A percentile compares a stretch with the other conserved stretches of the same genome.
Evolutionary conservation across 192 early-diverging fungal genomes (phyloP).

Genomic region (Coemansia sp.): DNA sequence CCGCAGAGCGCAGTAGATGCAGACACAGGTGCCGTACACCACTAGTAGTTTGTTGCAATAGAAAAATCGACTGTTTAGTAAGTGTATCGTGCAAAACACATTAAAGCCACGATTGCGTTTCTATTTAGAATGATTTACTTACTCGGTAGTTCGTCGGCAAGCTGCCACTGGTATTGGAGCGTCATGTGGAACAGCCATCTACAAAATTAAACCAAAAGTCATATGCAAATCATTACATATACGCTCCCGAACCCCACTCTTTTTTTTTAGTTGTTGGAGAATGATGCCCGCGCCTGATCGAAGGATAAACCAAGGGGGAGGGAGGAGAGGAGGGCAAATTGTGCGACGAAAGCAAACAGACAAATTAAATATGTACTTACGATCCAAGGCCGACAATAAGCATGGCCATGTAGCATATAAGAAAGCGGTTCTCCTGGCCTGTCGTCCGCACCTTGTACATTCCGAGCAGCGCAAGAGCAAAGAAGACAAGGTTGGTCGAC

Average conservation of each 20-base stretch:
- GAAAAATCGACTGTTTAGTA: not conserved
- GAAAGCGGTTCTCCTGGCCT: slow-evolving; percentile 56
- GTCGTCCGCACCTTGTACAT: slow-evolving; percentile 56
- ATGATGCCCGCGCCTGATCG: not conserved
- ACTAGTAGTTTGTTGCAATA: slow-evolving; percentile 24
- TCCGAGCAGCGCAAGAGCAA: slow-evolving; percentile 61
- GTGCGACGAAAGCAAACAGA: not conserved
- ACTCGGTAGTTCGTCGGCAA: slow-evolving; percentile 79
- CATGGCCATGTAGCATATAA: slow-evolving; percentile 60
- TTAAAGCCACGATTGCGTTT: not conserved
- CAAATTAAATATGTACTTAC: slow-evolving; percentile 35
- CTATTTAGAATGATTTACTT: slow-evolving; percentile 16
- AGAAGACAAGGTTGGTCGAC: slow-evolving; percentile 65
- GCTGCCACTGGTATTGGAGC: slow-evolving; percentile 67
- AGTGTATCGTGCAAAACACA: not conserved
- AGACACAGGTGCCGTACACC: slow-evolving; percentile 62
- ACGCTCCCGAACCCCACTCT: not conserved
- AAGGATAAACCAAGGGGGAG: slow-evolving; percentile 4
- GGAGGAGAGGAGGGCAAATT: not conserved
- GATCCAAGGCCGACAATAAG: slow-evolving; percentile 69
- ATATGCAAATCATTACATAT: not conserved
- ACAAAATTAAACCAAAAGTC: slow-evolving; percentile 13
- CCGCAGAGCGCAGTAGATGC: slow-evolving; percentile 55
- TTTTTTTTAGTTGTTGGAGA: not conserved
- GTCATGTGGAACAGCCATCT: slow-evolving; percentile 78